phyloP scores from a whole-genome alignment of 305 asterid species.

The Rubia balearica region DNA sequence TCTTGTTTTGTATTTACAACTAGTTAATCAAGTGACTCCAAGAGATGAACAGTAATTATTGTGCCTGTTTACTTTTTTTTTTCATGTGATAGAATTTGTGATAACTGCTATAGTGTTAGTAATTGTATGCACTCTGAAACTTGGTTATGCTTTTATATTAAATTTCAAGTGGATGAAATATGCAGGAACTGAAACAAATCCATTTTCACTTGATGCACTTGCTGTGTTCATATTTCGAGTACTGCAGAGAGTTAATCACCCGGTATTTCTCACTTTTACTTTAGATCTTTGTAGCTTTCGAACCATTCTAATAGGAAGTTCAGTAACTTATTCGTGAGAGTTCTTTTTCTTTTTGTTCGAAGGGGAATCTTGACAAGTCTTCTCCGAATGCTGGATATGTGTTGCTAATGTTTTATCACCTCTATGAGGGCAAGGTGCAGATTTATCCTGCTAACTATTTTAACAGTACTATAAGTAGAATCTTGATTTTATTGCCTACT shows the following conservation, averaged over 20 bases:
- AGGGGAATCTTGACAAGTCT: constrained; percentile 96
- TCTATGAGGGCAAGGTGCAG: constrained; percentile 88
- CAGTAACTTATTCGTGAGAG: constrained; percentile 16
- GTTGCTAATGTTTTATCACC: constrained; percentile 85
- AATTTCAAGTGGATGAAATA: constrained; percentile 9
- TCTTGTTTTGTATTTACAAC: not conserved
- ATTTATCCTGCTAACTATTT: not conserved
- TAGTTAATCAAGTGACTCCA: constrained; percentile 1
- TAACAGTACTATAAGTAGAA: not conserved
- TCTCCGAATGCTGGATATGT: constrained; percentile 89
- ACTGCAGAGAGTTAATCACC: constrained; percentile 81
- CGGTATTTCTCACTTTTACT: constrained; percentile 43
- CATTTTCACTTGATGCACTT: constrained; percentile 85
- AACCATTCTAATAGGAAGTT: constrained; percentile 8
- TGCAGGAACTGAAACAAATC: constrained; percentile 86
- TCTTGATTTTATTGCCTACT: constrained; percentile 20
- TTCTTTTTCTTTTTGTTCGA: constrained; percentile 25
- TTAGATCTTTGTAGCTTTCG: constrained; percentile 15
- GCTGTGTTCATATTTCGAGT: constrained; percentile 87
- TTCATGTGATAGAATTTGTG: not conserved
- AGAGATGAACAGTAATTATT: not conserved
- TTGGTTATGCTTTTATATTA: constrained; percentile 1
- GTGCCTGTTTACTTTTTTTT: not conserved
- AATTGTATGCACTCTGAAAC: not conserved
- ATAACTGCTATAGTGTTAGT: not conserved